Percentiles rank a stretch among this genome's conserved stretches.
Evolutionary conservation across 2,329 filamentous ascomycete species (phyloP).

Genomic region (Clonostachys chloroleuca): DNA sequence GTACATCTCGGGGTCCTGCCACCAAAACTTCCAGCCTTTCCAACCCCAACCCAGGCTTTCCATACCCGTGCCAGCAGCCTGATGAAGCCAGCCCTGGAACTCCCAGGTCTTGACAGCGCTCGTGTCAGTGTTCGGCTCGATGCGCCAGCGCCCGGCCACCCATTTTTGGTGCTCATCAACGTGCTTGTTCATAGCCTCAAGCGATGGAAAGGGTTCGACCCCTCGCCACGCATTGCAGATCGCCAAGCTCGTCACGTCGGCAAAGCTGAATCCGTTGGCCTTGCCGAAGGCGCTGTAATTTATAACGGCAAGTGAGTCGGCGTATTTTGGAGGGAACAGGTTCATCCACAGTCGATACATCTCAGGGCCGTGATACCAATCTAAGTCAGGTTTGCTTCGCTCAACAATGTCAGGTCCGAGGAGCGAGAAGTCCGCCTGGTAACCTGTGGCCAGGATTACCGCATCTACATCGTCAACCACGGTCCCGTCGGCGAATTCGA

Average conservation of each 20-base stretch:
- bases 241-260: constrained; percentile 36
- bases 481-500: constrained; percentile 20
- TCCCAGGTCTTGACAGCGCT: constrained; percentile 16
- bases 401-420: constrained; percentile 17
- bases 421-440: constrained; percentile 20
- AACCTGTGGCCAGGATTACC: constrained; percentile 27
- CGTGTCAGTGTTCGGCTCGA: constrained; percentile 15
- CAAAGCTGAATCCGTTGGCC: constrained; percentile 24
- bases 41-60: constrained; percentile 33
- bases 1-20: constrained; percentile 27
- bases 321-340: constrained; percentile 34
- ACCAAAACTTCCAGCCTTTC: constrained; percentile 35
- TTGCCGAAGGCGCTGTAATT: constrained; percentile 25
- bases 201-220: constrained; percentile 25
- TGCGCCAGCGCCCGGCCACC: constrained; percentile 17
- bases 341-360: constrained; percentile 34
- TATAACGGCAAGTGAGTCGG: constrained; percentile 37
- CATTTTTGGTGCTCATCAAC: constrained; percentile 23
- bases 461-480: constrained; percentile 16
- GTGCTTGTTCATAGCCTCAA: constrained; percentile 23
- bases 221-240: constrained; percentile 39
- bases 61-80: constrained; percentile 30
- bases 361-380: constrained; percentile 13
- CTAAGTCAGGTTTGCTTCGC: constrained; percentile 18
- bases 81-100: constrained; percentile 27